Conservation (phyloP, 306 rosid species). For the Ochetophila trinervis region DNA sequence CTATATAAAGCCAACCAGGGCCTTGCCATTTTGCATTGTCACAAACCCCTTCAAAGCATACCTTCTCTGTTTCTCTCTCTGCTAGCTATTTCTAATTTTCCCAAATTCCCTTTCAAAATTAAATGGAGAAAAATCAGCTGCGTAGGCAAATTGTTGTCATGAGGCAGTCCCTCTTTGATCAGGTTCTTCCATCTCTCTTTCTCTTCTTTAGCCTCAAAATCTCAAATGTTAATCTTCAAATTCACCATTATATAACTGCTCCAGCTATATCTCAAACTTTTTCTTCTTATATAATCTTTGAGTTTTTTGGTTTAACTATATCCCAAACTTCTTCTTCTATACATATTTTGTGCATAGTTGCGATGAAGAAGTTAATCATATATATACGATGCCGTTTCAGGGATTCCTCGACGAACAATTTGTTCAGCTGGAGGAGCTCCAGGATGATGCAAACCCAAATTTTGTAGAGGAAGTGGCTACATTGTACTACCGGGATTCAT, state of each 20-base stretch:
- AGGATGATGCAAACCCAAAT: constrained; percentile 83
- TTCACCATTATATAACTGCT: neutral
- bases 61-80: constrained; percentile 13
- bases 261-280: neutral
- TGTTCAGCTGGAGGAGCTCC: constrained; percentile 78
- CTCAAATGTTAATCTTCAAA: neutral
- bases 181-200: constrained; percentile 39
- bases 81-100: too few species aligned
- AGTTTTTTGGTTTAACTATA: too few species aligned
- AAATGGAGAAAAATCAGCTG: constrained; percentile 60
- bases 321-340: too few species aligned
- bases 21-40: constrained; percentile 26
- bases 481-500: constrained; percentile 70
- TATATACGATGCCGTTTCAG: constrained; percentile 22
- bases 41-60: constrained; percentile 2
- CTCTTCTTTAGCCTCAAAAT: neutral
- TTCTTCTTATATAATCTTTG: neutral
- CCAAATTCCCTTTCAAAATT: neutral
- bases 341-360: too few species aligned
- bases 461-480: constrained; percentile 89
- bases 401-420: constrained; percentile 85
- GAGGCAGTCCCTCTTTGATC: constrained; percentile 81
- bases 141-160: constrained; percentile 47
- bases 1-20: constrained; percentile 26
- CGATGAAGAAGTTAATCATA: neutral